Evolutionary conservation across 2,329 filamentous ascomycete genomes (phyloP).

Genomic region (Verticillium longisporum): DNA sequence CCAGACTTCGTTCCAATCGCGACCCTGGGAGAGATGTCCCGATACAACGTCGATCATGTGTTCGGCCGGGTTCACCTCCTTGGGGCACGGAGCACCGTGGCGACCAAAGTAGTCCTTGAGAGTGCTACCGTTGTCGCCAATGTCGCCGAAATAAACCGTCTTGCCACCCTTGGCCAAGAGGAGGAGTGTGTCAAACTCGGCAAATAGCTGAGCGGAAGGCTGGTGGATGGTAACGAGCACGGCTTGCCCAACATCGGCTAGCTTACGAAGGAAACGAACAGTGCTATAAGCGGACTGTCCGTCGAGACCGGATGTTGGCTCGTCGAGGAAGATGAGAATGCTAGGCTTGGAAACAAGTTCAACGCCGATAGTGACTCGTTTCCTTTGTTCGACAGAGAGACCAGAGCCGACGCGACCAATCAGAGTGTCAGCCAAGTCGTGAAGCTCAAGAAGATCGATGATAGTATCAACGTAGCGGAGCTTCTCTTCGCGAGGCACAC

Average conservation of each 20-base stretch:
- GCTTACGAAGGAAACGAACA: constrained; percentile 58
- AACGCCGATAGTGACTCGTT: constrained; percentile 53
- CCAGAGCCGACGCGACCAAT: constrained; percentile 44
- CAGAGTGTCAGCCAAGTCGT: constrained; percentile 39
- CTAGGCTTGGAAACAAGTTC: constrained; percentile 56
- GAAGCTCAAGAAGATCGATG: constrained; percentile 54
- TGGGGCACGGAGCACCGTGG: constrained; percentile 56
- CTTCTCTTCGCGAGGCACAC: constrained; percentile 60
- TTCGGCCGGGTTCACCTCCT: constrained; percentile 64
- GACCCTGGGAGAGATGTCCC: constrained; percentile 36
- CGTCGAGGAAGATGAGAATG: constrained; percentile 53
- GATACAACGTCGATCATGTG: constrained; percentile 63
- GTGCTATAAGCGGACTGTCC: constrained; percentile 61
- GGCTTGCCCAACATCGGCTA: constrained; percentile 60
- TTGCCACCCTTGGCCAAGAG: constrained; percentile 59
- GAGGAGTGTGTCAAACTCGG: constrained; percentile 59
- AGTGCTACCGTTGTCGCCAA: constrained; percentile 47
- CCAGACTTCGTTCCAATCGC: constrained; percentile 67
- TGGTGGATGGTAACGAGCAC: constrained; percentile 67
- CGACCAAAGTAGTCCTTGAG: constrained; percentile 59
- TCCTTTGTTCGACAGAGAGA: constrained; percentile 45
- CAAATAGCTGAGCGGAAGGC: constrained; percentile 59
- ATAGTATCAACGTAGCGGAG: constrained; percentile 71
- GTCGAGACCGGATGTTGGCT: constrained; percentile 60
- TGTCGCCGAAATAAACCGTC: constrained; percentile 62